These are phyloP conservation scores for Isoetes taiwanensis DNA, from an alignment of 75 land plant genomes.

Conservation along the genomic window DNA sequence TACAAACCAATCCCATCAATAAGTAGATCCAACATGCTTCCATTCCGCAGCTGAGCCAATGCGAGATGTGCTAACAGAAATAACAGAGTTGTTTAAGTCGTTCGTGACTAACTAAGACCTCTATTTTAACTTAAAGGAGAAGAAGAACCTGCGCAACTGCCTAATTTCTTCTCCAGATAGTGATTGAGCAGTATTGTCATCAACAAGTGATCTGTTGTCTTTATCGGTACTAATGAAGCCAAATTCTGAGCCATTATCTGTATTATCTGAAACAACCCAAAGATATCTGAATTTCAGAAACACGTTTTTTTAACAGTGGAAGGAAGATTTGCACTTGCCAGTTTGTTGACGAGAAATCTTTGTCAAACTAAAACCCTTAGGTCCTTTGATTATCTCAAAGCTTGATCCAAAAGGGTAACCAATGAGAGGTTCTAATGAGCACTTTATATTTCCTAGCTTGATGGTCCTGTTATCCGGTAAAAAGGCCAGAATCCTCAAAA, in stretches of 20 bases:
- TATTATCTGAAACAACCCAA: background rate
- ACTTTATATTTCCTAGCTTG: constrained; percentile 72
- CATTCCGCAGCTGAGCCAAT: too few species aligned
- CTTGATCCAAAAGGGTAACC: constrained; percentile 71
- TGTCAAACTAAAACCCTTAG: constrained; percentile 23
- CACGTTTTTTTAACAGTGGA: background rate
- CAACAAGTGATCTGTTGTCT: constrained; percentile 68
- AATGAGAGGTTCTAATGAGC: constrained; percentile 52
- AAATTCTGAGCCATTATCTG: too few species aligned
- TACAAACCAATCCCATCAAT: too few species aligned
- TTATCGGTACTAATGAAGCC: too few species aligned
- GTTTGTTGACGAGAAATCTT: background rate
- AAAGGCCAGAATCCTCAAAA: background rate
- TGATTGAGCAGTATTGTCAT: constrained; percentile 79
- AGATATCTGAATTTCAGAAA: background rate
- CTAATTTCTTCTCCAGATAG: constrained; percentile 80
- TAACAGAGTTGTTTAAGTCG: too few species aligned
- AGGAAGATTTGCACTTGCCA: background rate
- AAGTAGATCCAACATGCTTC: too few species aligned
- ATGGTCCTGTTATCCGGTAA: constrained; percentile 33
- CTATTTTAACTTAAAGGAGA: too few species aligned
- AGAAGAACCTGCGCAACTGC: constrained; percentile 60
- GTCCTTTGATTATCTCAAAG: constrained; percentile 55
- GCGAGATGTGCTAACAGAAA: too few species aligned
- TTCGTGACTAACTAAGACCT: too few species aligned